Evolutionary conservation across 2,329 filamentous ascomycete species (phyloP).

Genomic region (Colletotrichum paranaense): DNA sequence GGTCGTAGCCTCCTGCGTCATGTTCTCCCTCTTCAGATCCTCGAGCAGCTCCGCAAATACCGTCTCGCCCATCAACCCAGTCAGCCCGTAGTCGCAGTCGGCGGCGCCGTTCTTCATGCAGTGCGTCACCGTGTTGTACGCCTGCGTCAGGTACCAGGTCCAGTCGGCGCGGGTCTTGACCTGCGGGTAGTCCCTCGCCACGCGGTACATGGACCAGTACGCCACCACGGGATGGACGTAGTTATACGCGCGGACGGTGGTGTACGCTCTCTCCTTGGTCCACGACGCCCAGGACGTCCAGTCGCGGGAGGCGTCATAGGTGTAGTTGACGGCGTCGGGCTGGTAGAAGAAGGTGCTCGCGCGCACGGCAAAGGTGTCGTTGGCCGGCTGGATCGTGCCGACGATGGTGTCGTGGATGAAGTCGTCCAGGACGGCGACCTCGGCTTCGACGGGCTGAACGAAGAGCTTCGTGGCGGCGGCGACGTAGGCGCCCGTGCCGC

Average conservation of each 20-base stretch:
- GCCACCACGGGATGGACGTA: constrained; percentile 67
- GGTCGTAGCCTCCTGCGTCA: constrained; percentile 44
- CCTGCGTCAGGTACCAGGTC: constrained; percentile 67
- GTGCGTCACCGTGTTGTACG: constrained; percentile 61
- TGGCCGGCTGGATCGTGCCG: constrained; percentile 55
- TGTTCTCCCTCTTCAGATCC: constrained; percentile 61
- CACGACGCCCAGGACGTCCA: constrained; percentile 48
- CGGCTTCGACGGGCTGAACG: constrained; percentile 58
- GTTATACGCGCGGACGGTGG: constrained; percentile 64
- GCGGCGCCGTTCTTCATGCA: constrained; percentile 50
- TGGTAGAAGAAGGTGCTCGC: constrained; percentile 67
- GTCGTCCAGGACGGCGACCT: constrained; percentile 63
- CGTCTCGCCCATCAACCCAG: constrained; percentile 70
- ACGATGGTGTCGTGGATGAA: constrained; percentile 65
- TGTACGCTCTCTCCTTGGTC: constrained; percentile 54
- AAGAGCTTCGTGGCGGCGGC: constrained; percentile 66
- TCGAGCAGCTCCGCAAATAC: constrained; percentile 64
- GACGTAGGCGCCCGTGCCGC: constrained; percentile 66
- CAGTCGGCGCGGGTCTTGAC: constrained; percentile 48
- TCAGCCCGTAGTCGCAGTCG: constrained; percentile 49
- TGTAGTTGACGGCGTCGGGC: constrained; percentile 53
- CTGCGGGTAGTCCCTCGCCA: constrained; percentile 59
- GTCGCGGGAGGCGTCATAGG: constrained; percentile 55
- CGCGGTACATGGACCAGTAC: constrained; percentile 69
- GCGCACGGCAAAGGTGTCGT: constrained; percentile 55